Evolutionary conservation across 2,329 filamentous ascomycete genomes (phyloP), one percentile per base, ranked within the genome.

Genomic region (Phoma sp.): DNA sequence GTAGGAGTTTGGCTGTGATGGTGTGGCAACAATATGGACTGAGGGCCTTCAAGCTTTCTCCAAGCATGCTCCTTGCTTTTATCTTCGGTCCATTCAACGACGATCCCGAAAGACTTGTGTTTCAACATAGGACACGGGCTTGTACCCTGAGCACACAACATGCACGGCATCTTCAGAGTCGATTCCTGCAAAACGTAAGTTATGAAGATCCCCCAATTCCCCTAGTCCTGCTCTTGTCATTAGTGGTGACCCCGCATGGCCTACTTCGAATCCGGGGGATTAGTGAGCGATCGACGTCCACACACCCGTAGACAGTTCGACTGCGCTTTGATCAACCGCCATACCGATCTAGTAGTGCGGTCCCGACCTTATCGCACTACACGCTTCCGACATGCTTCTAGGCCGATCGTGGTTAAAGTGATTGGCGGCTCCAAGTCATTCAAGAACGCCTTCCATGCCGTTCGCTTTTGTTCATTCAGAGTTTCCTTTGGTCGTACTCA

Each of bases 171-270:
- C 25, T 43, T 31, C 15, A n/a, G 17, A 12, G 38, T n/a, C 2
- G 15, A 24, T 21, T 8, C 40, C 10, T 6, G 6, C 21, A 19
- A 39, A 43, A 22, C 47, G 2, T 17, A 12, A 31, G 13, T n/a
- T 25, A 13, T 38, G 7, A 21, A 29, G 31, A 31, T 24, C 21
- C 32, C 2, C 31, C 24, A 44, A 13, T 10, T 29, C 15, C 6
- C 15, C 25, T 29, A 31, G 29, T 41, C 31, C 29, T 41, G 13
- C 37, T 56, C 36, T 51, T 22, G 38, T 43, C 37, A 41, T 31
- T 47, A 41, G 53, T 25, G 32, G 24, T n/a, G 43, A 43, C 53
- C 47, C 53, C 47, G 53, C 47, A 46, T 47, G 36, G 7, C 17
- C 17, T 38, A 32, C 21, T 17, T 38, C 33, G 19, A 47, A 51